Conservation (phyloP, 1,284 basidiomycete species). For the Macrocystidia cucumis region DNA sequence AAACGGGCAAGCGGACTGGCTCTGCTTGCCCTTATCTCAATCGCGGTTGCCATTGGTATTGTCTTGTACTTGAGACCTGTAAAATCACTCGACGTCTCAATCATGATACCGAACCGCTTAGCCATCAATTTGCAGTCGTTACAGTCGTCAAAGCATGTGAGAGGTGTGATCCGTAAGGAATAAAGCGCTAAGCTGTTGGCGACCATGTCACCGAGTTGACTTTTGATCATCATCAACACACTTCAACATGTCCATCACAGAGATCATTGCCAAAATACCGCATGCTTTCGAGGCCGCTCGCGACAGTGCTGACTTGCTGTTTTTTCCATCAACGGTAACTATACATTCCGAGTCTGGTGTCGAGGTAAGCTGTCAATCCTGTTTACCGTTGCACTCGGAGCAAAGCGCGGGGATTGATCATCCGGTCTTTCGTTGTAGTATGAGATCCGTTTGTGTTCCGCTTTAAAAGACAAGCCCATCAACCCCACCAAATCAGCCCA, state of each 20-base stretch:
- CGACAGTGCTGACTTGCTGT: slow-evolving; percentile 63
- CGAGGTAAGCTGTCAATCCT: slow-evolving; percentile 38
- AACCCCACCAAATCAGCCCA: slow-evolving; percentile 34
- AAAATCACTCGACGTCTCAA: too few species aligned
- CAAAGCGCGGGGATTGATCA: slow-evolving; percentile 3
- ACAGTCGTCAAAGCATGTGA: too few species aligned
- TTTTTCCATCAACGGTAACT: slow-evolving; percentile 66
- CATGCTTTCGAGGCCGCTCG: slow-evolving; percentile 53
- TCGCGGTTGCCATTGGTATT: too few species aligned
- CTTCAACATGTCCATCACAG: slow-evolving; percentile 16
- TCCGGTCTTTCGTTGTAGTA: slow-evolving; percentile 42
- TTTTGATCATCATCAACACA: neutral
- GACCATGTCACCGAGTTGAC: slow-evolving; percentile 10
- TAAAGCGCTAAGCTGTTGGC: too few species aligned
- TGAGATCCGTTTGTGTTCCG: slow-evolving; percentile 75
- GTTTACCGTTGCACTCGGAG: neutral
- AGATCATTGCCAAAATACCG: slow-evolving; percentile 56
- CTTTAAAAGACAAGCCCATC: slow-evolving; percentile 68
- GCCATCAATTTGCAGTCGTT: too few species aligned
- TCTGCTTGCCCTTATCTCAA: too few species aligned
- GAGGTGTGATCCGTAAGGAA: too few species aligned
- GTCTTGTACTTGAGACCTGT: too few species aligned
- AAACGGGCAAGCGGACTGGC: too few species aligned
- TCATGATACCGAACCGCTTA: too few species aligned
- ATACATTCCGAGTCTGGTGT: slow-evolving; percentile 52